A percentile compares a stretch with the other conserved stretches of the same genome.
These are phyloP conservation scores for Mallotus japonicus DNA, from an alignment of 441 rosid species.

Conservation along the genomic window DNA sequence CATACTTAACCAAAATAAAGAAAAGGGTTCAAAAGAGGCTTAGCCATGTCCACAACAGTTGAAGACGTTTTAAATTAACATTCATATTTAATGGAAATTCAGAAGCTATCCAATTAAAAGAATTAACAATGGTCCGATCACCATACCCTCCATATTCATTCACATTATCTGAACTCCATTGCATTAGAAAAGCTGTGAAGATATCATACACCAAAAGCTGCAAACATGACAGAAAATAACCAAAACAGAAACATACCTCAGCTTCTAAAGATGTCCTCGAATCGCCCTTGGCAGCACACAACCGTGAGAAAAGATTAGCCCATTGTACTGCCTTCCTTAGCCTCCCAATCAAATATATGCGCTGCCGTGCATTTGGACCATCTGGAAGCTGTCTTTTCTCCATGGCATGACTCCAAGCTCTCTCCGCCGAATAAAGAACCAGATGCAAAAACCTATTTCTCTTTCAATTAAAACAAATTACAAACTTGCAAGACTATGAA, in stretches of 20 bases:
- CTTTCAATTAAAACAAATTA: slow-evolving; percentile 23
- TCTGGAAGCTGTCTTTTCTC: slow-evolving; percentile 95
- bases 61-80: not conserved
- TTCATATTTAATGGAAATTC: not conserved
- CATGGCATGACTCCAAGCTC: slow-evolving; percentile 99
- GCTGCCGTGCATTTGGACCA: slow-evolving; percentile 90
- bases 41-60: not conserved
- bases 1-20: slow-evolving; percentile 5
- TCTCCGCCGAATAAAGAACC: slow-evolving; percentile 88
- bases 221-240: slow-evolving; percentile 3
- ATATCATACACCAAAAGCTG: not conserved
- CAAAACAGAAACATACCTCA: slow-evolving; percentile 51
- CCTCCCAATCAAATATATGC: slow-evolving; percentile 86
- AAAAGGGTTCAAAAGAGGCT: not conserved
- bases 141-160: not conserved
- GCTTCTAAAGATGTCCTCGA: slow-evolving; percentile 91
- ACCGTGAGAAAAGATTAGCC: slow-evolving; percentile 75
- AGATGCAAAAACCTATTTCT: slow-evolving; percentile 79
- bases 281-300: slow-evolving; percentile 83
- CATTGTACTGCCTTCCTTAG: slow-evolving; percentile 95
- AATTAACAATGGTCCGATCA: not conserved
- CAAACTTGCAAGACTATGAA: slow-evolving; percentile 22
- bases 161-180: slow-evolving; percentile 7
- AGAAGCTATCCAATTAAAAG: not conserved
- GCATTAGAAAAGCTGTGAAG: slow-evolving; percentile 2